phyloP scores from a whole-genome alignment of 371 early-diverging fungal genomes.

The Mucor racemosus region DNA sequence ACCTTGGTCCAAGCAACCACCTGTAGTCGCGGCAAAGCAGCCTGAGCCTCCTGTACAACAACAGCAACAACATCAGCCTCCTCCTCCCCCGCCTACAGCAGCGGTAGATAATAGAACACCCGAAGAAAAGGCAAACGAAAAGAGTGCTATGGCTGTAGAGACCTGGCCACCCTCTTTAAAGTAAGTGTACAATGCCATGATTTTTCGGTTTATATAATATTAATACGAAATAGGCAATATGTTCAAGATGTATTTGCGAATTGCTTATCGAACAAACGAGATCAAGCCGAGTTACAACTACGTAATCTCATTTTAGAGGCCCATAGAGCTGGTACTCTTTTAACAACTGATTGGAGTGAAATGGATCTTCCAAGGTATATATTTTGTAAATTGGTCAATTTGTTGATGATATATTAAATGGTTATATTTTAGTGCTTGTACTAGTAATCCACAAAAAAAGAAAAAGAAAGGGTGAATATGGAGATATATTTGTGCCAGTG shows the following conservation, averaged over 20 bases:
- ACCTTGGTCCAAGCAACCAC: slow-evolving; percentile 24
- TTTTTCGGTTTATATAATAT: neutral
- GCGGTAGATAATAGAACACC: neutral
- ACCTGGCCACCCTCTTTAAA: slow-evolving; percentile 51
- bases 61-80: neutral
- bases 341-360: slow-evolving; percentile 69
- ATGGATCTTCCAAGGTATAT: slow-evolving; percentile 68
- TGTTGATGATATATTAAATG: neutral
- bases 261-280: slow-evolving; percentile 54
- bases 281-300: slow-evolving; percentile 59
- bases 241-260: slow-evolving; percentile 64
- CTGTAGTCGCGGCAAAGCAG: neutral
- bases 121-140: slow-evolving; percentile 16
- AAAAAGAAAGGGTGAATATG: slow-evolving; percentile 33
- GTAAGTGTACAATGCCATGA: slow-evolving; percentile 20
- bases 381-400: neutral
- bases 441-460: slow-evolving; percentile 22
- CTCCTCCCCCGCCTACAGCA: slow-evolving; percentile 7
- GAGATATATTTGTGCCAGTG: neutral
- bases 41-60: slow-evolving; percentile 1
- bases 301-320: slow-evolving; percentile 60
- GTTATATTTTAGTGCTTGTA: slow-evolving; percentile 25
- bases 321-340: slow-evolving; percentile 54
- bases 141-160: slow-evolving; percentile 30
- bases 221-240: slow-evolving; percentile 52